Conservation (phyloP, 164 flowering plant species). For the Cinnamomum chago region DNA sequence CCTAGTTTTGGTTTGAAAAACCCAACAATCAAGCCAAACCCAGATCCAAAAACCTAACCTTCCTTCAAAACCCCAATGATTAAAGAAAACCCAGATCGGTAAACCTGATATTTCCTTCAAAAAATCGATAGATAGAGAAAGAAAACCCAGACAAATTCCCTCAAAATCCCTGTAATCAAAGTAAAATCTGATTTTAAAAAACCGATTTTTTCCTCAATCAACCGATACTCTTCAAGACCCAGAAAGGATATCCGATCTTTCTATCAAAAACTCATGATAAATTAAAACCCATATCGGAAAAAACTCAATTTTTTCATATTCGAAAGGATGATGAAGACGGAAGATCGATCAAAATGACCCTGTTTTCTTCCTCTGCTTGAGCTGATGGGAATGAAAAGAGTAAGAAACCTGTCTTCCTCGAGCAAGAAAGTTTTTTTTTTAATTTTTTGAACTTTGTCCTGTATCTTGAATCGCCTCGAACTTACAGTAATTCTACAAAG, state of each 20-base stretch:
- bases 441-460: not conserved
- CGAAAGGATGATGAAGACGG: not conserved
- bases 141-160: conserved; percentile 5
- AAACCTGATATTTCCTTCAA: not conserved
- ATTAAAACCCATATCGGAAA: not conserved
- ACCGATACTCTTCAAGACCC: no score
- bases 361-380: not conserved
- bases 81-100: conserved; percentile 15
- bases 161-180: not conserved
- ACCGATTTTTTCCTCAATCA: not conserved
- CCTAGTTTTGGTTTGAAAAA: not conserved
- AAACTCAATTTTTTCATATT: not conserved
- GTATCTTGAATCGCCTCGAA: not conserved
- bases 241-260: not conserved
- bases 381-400: not conserved
- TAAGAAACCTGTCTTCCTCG: no score
- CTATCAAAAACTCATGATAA: not conserved
- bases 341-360: not conserved
- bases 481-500: no score
- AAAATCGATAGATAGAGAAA: not conserved
- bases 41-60: not conserved
- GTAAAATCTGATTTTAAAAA: not conserved
- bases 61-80: conserved; percentile 1
- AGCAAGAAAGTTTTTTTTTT: no score
- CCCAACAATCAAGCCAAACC: not conserved